These are phyloP conservation scores for Nakazawaea ernobii DNA, from an alignment of 805 yeast genomes.

Conservation along the genomic window DNA sequence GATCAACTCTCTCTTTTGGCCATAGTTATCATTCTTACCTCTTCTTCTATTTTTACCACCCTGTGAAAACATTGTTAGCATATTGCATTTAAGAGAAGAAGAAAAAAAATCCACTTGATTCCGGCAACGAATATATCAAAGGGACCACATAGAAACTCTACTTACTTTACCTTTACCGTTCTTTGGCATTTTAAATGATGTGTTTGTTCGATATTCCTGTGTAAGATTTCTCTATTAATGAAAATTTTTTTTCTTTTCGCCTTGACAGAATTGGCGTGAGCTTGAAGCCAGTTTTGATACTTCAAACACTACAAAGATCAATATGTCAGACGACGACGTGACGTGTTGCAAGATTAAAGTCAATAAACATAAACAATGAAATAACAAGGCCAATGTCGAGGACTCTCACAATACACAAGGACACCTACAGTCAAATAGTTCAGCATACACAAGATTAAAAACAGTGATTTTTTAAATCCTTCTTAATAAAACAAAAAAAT, in stretches of 20 bases:
- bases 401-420: no score
- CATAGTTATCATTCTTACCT: slow-evolving; percentile 92
- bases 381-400: no score
- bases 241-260: slow-evolving; percentile 2
- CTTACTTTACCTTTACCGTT: slow-evolving; percentile 13
- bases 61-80: slow-evolving; percentile 18
- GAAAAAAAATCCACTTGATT: neutral
- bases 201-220: neutral
- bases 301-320: no score
- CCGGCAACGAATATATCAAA: neutral
- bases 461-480: no score
- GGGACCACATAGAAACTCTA: neutral
- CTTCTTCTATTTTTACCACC: slow-evolving; percentile 96
- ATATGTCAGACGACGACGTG: no score
- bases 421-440: no score
- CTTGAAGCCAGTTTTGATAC: no score
- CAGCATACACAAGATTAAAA: no score
- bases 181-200: slow-evolving; percentile 10
- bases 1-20: slow-evolving; percentile 90
- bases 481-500: no score
- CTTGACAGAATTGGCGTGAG: no score
- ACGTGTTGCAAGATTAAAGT: no score
- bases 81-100: neutral
- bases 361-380: no score
- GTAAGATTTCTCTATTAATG: neutral